phyloP scores from a whole-genome alignment of 371 early-diverging fungal species.

The Funneliformis caledonium region DNA sequence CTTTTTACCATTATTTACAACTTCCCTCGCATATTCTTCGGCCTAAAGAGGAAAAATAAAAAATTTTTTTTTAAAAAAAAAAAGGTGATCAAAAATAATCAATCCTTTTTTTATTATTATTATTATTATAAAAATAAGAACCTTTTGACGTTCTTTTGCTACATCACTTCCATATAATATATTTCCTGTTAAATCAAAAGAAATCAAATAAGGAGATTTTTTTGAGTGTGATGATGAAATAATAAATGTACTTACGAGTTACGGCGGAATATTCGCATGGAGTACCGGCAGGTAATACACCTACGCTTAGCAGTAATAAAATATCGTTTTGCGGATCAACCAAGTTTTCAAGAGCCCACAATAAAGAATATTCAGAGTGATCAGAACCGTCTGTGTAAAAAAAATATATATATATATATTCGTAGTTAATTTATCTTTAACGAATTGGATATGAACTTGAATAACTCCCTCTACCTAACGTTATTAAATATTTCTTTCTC shows the following conservation, averaged over 20 bases:
- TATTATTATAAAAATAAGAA: not conserved
- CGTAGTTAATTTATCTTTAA: not conserved
- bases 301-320: slow-evolving; percentile 25
- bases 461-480: not conserved
- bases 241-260: slow-evolving; percentile 8
- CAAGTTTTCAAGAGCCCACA: slow-evolving; percentile 28
- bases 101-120: not conserved
- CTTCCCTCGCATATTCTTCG: too few species aligned
- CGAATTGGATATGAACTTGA: not conserved
- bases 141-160: not conserved
- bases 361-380: slow-evolving; percentile 17
- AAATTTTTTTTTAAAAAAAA: not conserved
- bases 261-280: slow-evolving; percentile 33
- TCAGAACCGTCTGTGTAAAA: slow-evolving; percentile 5
- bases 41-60: not conserved
- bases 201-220: not conserved
- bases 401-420: too few species aligned
- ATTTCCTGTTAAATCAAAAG: not conserved
- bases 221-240: not conserved
- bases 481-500: slow-evolving; percentile 11
- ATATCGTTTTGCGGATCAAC: not conserved
- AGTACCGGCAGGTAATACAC: not conserved
- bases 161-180: not conserved
- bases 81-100: not conserved
- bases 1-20: too few species aligned